These are phyloP conservation scores for Inga leiocalycina DNA, from an alignment of 306 rosid species.

Conservation along the genomic window DNA sequence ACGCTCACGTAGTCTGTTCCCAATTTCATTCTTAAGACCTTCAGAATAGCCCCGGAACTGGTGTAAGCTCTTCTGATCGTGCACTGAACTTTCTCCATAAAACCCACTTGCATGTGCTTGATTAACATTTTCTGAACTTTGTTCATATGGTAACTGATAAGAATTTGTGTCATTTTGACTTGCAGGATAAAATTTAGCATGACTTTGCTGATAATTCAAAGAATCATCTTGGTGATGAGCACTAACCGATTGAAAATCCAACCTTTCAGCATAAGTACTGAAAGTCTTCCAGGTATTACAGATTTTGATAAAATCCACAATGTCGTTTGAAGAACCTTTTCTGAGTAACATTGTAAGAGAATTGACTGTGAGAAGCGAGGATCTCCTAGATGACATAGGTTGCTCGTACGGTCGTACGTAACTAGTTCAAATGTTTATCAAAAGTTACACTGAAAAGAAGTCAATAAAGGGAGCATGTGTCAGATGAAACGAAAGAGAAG, in stretches of 20 bases:
- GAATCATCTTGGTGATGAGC: slow-evolving; percentile 34
- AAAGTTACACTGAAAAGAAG: neutral
- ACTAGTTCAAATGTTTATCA: neutral
- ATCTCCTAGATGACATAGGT: slow-evolving; percentile 41
- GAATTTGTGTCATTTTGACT: slow-evolving; percentile 8
- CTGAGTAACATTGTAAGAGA: slow-evolving; percentile 34
- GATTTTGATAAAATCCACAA: slow-evolving; percentile 22
- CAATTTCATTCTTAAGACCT: slow-evolving; percentile 10
- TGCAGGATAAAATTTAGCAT: slow-evolving; percentile 28
- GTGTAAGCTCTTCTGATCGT: slow-evolving; percentile 1
- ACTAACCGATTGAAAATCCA: slow-evolving; percentile 36
- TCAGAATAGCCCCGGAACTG: neutral
- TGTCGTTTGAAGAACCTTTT: slow-evolving; percentile 4
- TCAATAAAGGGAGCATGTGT: neutral
- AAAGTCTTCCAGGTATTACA: slow-evolving; percentile 38
- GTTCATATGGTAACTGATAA: slow-evolving; percentile 11
- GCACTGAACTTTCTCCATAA: neutral
- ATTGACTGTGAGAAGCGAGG: slow-evolving; percentile 26
- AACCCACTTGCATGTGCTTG: slow-evolving; percentile 22
- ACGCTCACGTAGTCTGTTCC: neutral
- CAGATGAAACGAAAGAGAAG: neutral
- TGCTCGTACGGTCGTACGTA: neutral
- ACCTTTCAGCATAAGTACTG: slow-evolving; percentile 47
- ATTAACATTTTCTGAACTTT: slow-evolving; percentile 17
- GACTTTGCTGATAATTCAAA: slow-evolving; percentile 37